These are phyloP conservation scores for Phylloporus rhodoxanthus DNA, from an alignment of 768 basidiomycete species.

Conservation along the genomic window DNA sequence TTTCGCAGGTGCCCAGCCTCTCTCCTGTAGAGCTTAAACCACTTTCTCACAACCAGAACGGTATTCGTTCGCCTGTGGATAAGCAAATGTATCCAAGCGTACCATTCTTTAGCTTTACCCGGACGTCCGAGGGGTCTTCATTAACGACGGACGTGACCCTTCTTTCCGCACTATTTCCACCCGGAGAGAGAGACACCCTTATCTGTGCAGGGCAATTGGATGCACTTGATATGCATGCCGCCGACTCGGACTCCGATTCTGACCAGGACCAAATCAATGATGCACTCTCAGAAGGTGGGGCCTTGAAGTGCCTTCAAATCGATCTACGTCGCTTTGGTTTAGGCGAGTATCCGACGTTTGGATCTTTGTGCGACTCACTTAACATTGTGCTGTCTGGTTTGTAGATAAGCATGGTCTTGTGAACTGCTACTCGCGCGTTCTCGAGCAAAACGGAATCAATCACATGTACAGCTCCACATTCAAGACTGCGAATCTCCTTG, in stretches of 20 bases:
- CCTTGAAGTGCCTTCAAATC: slow-evolving; percentile 67
- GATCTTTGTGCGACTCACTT: neutral
- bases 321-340: slow-evolving; percentile 68
- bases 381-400: slow-evolving; percentile 2
- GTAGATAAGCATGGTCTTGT: slow-evolving; percentile 75
- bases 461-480: slow-evolving; percentile 84
- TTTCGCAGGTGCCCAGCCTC: slow-evolving; percentile 31
- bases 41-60: slow-evolving; percentile 6
- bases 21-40: slow-evolving; percentile 21
- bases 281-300: slow-evolving; percentile 31
- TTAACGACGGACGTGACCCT: slow-evolving; percentile 65
- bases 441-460: slow-evolving; percentile 69
- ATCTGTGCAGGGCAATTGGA: slow-evolving; percentile 69
- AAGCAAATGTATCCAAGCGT: slow-evolving; percentile 27
- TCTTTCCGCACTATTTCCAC: slow-evolving; percentile 65
- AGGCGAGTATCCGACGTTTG: slow-evolving; percentile 36
- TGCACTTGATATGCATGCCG: slow-evolving; percentile 39
- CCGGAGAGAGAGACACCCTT: slow-evolving; percentile 66
- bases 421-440: slow-evolving; percentile 66
- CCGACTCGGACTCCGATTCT: slow-evolving; percentile 29
- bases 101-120: slow-evolving; percentile 78
- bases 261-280: slow-evolving; percentile 37
- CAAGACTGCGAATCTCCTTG: slow-evolving; percentile 75
- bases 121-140: slow-evolving; percentile 71
- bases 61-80: slow-evolving; percentile 9